Conservation (phyloP, 208 protist genomes). For the Acanthamoeba lenticulata region DNA sequence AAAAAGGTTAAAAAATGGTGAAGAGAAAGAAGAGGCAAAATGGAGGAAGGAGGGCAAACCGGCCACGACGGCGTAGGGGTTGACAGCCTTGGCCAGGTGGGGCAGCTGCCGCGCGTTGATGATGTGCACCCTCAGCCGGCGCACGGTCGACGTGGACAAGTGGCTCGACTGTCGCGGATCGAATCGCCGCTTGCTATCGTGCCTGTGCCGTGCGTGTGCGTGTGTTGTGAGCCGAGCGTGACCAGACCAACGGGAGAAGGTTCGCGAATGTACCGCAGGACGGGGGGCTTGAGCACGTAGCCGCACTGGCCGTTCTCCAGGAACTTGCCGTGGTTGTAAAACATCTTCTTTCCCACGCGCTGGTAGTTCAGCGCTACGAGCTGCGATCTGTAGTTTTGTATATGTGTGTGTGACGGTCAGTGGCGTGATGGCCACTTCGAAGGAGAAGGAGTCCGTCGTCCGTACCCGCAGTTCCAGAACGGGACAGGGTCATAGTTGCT, state of each 20-base stretch:
- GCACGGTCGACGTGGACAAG: conserved; percentile 1
- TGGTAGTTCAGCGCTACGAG: conserved; percentile 95
- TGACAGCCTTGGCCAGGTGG: conserved; percentile 65
- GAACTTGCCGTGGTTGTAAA: conserved; percentile 92
- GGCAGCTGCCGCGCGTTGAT: conserved; percentile 76
- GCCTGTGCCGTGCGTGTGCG: no score
- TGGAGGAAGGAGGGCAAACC: no score
- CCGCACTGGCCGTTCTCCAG: conserved; percentile 92
- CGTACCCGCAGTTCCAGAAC: conserved; percentile 84
- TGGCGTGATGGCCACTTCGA: no score
- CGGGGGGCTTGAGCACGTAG: conserved; percentile 94
- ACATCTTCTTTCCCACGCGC: conserved; percentile 77
- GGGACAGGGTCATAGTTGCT: conserved; percentile 93
- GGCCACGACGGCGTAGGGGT: conserved; percentile 69
- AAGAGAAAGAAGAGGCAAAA: not conserved
- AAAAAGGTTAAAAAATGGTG: no score
- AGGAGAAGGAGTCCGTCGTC: not conserved
- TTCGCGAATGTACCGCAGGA: no score
- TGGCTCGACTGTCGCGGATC: not conserved
- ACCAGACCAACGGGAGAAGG: no score
- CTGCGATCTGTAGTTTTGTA: conserved; percentile 88
- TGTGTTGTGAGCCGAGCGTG: no score
- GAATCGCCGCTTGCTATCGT: not conserved
- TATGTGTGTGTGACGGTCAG: no score
- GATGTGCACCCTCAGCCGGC: not conserved